These are phyloP conservation scores for Kentomonas sorsogonicus DNA, from an alignment of 208 protist genomes.

Conservation along the genomic window DNA sequence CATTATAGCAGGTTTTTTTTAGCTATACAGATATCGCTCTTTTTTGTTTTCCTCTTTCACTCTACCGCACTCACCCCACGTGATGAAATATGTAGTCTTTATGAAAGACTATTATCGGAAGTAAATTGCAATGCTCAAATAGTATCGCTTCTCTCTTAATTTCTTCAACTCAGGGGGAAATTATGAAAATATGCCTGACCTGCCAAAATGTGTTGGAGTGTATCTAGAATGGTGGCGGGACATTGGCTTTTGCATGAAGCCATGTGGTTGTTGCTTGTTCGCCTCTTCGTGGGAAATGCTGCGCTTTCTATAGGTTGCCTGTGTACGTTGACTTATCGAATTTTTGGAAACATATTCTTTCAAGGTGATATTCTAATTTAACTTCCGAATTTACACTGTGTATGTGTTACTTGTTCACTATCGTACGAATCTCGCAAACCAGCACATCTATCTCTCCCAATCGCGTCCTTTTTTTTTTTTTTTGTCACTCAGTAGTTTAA, in stretches of 20 bases:
- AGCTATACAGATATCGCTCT: neutral
- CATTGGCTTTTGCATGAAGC: too few species aligned
- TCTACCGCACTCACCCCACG: neutral
- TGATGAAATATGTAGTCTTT: neutral
- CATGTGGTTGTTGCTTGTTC: too few species aligned
- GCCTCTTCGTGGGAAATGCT: too few species aligned
- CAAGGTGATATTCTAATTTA: neutral
- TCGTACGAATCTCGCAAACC: neutral
- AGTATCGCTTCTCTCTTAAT: too few species aligned
- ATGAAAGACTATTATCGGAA: neutral
- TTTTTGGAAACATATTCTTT: neutral
- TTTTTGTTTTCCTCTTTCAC: neutral
- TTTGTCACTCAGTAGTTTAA: too few species aligned
- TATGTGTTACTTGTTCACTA: neutral
- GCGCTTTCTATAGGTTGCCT: too few species aligned
- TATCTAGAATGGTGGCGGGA: too few species aligned
- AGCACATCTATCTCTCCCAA: conserved; percentile 2
- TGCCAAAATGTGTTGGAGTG: too few species aligned
- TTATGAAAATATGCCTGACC: too few species aligned
- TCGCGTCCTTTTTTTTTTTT: conserved; percentile 2
- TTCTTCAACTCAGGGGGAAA: too few species aligned
- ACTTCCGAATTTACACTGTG: neutral
- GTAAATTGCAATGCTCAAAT: too few species aligned
- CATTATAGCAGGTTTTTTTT: neutral
- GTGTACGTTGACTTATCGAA: too few species aligned